Base-by-base conservation (phyloP, 805 yeast genomes). In the Kodamaea laetipori region DNA sequence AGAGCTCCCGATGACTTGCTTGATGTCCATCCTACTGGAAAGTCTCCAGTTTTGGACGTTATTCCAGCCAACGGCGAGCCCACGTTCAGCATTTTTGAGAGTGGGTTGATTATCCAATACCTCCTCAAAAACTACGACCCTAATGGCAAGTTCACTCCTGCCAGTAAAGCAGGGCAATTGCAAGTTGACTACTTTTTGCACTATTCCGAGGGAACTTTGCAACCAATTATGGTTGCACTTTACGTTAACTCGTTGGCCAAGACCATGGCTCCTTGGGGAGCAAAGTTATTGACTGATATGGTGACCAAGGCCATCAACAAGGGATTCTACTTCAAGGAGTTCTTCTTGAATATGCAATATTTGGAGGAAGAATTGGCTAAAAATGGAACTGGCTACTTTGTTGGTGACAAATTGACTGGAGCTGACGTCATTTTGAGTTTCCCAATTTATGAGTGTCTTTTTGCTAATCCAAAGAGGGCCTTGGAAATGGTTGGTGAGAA, bases 121-220 rank as follows among this genome's bases (percentile, higher is more conserved):
- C 47, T 70, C n/a, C 42, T 69, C 26, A 49, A 53, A 23, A 46
- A 66, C 45, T 69, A 69, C 38, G 76, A 69, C 48, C 57, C 61
- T 9, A 37, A 58, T 16, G 37, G 56, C 18, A 35, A 58, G 1
- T 45, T 70, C 8, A 54, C 54, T 18, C 66, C 71, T 1, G 28
- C 40, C 0, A 50, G 46, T 31, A 36, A 44, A 55, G 12, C 49
- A 55, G 2, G 56, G 66, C 10, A 63, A 57, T 16, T 62, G 81
- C 41, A 56, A 31, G 73, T 78, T 24, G 76, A 75, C 47, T 82
- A 76, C 56, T 80, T 64, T 49, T 59, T 78, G 32, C 78, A 78
- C 54, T 80, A 75, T 51, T 58, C 77, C 12, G 92, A 85, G 60
- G 86, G 81, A 0, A 72, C 85, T 16, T 56, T 84, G 12, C 81